phyloP scores from a whole-genome alignment of 164 flowering plant genomes.

The Magnolia kwangsiensis region DNA sequence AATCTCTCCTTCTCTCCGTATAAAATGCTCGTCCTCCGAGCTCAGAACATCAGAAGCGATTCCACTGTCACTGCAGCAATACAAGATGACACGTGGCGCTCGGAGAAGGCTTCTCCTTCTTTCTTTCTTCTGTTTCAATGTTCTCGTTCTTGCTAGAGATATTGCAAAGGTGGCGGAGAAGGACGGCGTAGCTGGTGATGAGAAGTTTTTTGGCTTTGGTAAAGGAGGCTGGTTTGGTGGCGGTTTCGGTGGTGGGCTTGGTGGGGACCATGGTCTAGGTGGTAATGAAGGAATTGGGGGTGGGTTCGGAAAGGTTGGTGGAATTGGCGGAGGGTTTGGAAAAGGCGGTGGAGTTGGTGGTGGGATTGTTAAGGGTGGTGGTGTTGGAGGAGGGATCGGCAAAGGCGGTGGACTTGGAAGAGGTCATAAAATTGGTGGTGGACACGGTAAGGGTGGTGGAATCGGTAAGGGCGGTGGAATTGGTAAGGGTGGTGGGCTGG shows the following conservation, averaged over 20 bases:
- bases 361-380: slow-evolving; percentile 2
- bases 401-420: not conserved
- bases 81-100: not conserved
- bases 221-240: slow-evolving; percentile 1
- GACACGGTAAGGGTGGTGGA: not conserved
- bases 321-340: slow-evolving; percentile 1
- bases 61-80: not conserved
- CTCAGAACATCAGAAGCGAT: not conserved
- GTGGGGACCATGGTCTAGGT: not conserved
- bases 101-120: not conserved
- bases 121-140: not conserved
- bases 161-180: not conserved
- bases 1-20: not conserved
- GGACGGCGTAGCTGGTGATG: not conserved
- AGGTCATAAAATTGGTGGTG: too few relatives aligned
- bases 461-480: not conserved
- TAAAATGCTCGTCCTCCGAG: not conserved
- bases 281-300: not conserved
- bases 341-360: slow-evolving; percentile 13
- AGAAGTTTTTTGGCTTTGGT: not conserved
- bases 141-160: not conserved
- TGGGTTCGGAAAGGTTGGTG: not conserved
- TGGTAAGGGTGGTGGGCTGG: slow-evolving; percentile 1
- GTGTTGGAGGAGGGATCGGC: too few relatives aligned
- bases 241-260: slow-evolving; percentile 5